Evolutionary conservation across 1,284 basidiomycete genomes (phyloP), one percentile per base, ranked within the genome.

Genomic region (Apiotrichum porosum): DNA sequence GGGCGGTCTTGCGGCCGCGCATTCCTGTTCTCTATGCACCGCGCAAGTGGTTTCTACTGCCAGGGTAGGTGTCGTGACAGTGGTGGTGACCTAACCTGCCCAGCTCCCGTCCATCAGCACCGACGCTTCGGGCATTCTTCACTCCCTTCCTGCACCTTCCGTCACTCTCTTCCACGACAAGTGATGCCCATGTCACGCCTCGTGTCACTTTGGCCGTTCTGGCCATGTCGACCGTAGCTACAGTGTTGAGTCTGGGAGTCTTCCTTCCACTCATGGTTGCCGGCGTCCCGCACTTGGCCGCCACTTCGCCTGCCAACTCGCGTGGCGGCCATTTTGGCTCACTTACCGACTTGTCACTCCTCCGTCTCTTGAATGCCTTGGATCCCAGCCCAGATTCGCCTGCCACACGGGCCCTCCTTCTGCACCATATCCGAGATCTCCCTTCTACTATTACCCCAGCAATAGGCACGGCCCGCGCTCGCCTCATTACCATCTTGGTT

Each of bases 251-350:
- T 1, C 75, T 88, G 8, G 80, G 68, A 12, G 83, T 79, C 9
- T 81, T 80, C 15, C 76, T 89, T 13, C 86, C 86, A 3, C 66
- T 88, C 14, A 86, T 86, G 63, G 73, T 85, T 51, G 78, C 84
- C 39, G 73, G 77, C 21, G 81, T 77, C 0, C 84, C 86, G 2
- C 88, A 86, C 68, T 70, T 86, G 26, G 79, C 79, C 3, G 60
- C 80, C 17, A 79, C 80, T 1, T 74, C 77, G 6, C 67, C 75
- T 0, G 57, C 72, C 0, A 73, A 79, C 9, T 57, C 61, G 6
- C 82, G 78, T 50, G 77, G 76, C 21, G 86, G 86, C 3, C 75
- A 77, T 4, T 82, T 81, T 50, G 85, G 84, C 3, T 80, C 79
- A 0, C 72, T 88, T 15, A 81, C 85, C 48, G 85, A 89, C 62